A percentile compares a stretch with the other conserved stretches of the same genome.
phyloP scores from a whole-genome alignment of 306 rosid genomes.

The Cicer yamashitae region DNA sequence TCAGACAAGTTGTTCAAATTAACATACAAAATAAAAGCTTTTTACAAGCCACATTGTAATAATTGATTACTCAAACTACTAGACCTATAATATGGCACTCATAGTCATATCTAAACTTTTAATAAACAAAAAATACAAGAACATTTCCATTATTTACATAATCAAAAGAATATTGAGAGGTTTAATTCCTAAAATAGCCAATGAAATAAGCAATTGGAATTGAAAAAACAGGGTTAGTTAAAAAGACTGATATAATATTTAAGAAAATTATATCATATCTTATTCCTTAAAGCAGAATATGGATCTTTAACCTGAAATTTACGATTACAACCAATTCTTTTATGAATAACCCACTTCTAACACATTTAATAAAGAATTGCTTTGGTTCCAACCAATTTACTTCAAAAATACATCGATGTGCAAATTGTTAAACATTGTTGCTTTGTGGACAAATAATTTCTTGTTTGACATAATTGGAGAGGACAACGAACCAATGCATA shows the following conservation, averaged over 20 bases:
- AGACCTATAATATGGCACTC: no score
- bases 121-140: no score
- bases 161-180: background rate
- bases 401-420: background rate
- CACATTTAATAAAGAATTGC: background rate
- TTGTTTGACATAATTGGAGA: background rate
- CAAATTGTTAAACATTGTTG: background rate
- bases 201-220: background rate
- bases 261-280: background rate
- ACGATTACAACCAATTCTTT: no score
- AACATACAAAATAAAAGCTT: background rate
- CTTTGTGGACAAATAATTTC: constrained; percentile 1
- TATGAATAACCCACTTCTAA: no score
- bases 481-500: no score
- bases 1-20: constrained; percentile 32
- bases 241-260: background rate
- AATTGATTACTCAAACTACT: no score
- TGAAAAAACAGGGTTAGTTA: background rate
- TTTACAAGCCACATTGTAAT: no score
- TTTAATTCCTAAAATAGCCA: background rate
- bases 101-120: no score
- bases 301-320: background rate
- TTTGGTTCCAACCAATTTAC: background rate
- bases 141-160: no score
- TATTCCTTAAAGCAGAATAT: background rate